These are phyloP conservation scores for Lepidium aucheri DNA, from an alignment of 345 rosid genomes.

Conservation along the genomic window DNA sequence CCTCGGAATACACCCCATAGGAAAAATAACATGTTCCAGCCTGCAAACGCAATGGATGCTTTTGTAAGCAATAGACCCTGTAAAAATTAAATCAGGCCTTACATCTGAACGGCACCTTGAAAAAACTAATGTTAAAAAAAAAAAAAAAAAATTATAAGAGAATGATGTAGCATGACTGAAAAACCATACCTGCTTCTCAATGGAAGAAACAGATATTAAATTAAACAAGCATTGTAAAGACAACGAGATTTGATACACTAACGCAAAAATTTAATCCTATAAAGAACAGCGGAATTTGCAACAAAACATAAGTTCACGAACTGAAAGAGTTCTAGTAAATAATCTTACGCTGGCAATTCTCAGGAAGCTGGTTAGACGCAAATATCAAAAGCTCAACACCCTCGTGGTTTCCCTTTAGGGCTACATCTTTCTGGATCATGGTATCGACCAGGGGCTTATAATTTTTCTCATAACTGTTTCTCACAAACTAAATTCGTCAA, in stretches of 20 bases:
- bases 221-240: neutral
- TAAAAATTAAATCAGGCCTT: neutral
- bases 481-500: constrained; percentile 12
- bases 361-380: constrained; percentile 84
- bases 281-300: neutral
- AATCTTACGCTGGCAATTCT: constrained; percentile 77
- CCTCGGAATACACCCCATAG: constrained; percentile 94
- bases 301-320: neutral
- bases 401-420: constrained; percentile 67
- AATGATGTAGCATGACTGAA: too few relatives aligned
- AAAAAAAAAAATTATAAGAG: too few relatives aligned
- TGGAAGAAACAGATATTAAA: neutral
- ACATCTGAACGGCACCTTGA: neutral
- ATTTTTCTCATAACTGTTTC: constrained; percentile 63
- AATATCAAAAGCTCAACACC: constrained; percentile 77
- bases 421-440: constrained; percentile 80
- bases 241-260: neutral
- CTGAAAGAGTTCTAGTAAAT: neutral
- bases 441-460: constrained; percentile 72
- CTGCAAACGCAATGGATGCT: constrained; percentile 29
- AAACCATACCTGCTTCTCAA: neutral
- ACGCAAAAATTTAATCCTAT: neutral
- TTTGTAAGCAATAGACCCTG: constrained; percentile 12
- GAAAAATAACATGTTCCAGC: constrained; percentile 85
- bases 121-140: neutral